phyloP scores from a whole-genome alignment of 75 land plant genomes.

The Pinus taeda region DNA sequence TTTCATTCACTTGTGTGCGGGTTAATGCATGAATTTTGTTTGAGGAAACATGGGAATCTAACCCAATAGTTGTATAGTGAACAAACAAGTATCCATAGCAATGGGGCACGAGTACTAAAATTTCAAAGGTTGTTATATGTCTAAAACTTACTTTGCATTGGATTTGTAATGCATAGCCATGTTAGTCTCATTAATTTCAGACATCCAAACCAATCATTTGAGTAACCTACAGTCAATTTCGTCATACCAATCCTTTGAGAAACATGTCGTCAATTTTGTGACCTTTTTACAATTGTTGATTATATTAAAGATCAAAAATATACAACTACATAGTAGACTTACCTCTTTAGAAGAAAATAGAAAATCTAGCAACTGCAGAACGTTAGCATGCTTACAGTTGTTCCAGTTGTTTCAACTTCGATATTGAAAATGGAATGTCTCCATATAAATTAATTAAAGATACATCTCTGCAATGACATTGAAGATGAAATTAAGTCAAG shows the following conservation, averaged over 20 bases:
- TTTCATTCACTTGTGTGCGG: not conserved
- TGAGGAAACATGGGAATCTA: not conserved
- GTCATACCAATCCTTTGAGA: not conserved
- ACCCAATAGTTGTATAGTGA: not conserved
- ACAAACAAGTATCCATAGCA: not conserved
- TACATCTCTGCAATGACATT: no score
- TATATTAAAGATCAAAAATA: not conserved
- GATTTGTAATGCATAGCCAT: no score
- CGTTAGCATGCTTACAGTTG: no score
- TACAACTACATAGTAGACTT: not conserved
- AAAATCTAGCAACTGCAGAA: no score
- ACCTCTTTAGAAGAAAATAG: conserved; percentile 68
- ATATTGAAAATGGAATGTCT: no score
- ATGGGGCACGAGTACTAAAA: not conserved
- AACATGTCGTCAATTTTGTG: no score
- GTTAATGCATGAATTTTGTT: not conserved
- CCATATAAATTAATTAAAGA: no score
- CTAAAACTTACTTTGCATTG: not conserved
- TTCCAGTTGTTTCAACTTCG: no score
- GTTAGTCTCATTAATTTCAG: conserved; percentile 1
- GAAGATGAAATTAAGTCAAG: no score
- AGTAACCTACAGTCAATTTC: conserved; percentile 38
- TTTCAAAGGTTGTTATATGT: not conserved
- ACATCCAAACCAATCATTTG: conserved; percentile 43
- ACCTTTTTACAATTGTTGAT: not conserved